Evolutionary conservation across 2,329 filamentous ascomycete species (phyloP), one percentile per base, ranked within the genome.

Genomic region (Metarhizium humberi): DNA sequence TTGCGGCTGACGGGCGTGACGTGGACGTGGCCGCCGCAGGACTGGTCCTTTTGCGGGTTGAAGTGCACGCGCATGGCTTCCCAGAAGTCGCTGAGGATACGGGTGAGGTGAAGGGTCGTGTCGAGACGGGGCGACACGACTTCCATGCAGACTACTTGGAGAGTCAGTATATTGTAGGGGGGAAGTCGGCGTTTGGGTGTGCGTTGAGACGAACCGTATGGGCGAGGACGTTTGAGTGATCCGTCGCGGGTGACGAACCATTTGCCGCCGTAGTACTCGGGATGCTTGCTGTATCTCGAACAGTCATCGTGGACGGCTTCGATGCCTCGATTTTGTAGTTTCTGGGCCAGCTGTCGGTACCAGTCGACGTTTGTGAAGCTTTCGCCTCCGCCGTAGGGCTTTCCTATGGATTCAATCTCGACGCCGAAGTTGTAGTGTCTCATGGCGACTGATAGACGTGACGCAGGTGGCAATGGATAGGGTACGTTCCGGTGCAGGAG

Each of bases 41-140:
- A 69, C 29, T 61, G 50, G 55, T 71, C 67, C 36, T 63, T 60
- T 56, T 70, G 67, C 20, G 69, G 68, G 51, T 67, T 66, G 57
- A 73, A 73, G 61, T 72, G 68, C n/a, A 71, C 70, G 52, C 65
- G 65, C 70, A 73, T 71, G 57, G 70, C 70, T 61, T 72, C 67
- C 71, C 71, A 73, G 62, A 73, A 73, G 58, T 71, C 68, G 56
- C 66, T 64, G 56, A 73, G 64, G 60, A 67, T 69, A 53, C 55
- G 59, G 51, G 62, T 63, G 54, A 71, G 57, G 53, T 61, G 62
- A 53, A 64, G 64, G 36, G 63, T 69, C 16, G 69, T 71, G 61
- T 71, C 64, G 34, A 73, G 66, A 45, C 64, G 66, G 50, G 71
- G 71, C 48, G 71, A 73, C 36, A 73, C 71, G 50, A 72, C 71